A percentile compares a stretch with the other conserved stretches of the same genome.
These are phyloP conservation scores for Wickerhamomyces xylosicus DNA, from an alignment of 805 yeast genomes.

Conservation along the genomic window DNA sequence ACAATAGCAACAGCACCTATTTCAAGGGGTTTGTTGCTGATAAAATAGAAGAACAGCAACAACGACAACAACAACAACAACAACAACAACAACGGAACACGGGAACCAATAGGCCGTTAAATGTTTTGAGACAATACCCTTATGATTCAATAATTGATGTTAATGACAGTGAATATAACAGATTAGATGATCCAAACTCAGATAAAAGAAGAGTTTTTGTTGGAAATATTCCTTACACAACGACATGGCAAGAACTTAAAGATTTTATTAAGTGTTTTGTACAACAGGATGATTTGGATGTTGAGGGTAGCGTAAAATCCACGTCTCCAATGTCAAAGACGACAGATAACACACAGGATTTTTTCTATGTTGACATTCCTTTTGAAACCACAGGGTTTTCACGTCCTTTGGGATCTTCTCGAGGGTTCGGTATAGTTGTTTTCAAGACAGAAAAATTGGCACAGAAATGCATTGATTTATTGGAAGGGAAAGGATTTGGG, in stretches of 20 bases:
- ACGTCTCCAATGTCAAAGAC: too few species aligned
- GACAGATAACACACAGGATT: too few species aligned
- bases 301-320: too few species aligned
- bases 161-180: slow-evolving; percentile 1
- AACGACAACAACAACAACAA: too few species aligned
- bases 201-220: slow-evolving; percentile 37
- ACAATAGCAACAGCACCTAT: too few species aligned
- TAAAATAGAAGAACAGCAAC: too few species aligned
- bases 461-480: slow-evolving; percentile 33
- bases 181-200: not conserved
- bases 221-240: slow-evolving; percentile 44
- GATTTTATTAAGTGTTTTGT: slow-evolving; percentile 22
- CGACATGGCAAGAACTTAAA: slow-evolving; percentile 29
- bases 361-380: slow-evolving; percentile 28
- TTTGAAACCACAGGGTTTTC: slow-evolving; percentile 25
- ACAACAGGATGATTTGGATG: slow-evolving; percentile 8
- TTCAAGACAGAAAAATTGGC: slow-evolving; percentile 38
- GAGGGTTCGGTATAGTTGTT: slow-evolving; percentile 60
- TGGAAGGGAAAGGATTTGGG: slow-evolving; percentile 44
- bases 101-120: slow-evolving; percentile 12
- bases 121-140: slow-evolving; percentile 15
- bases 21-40: too few species aligned
- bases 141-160: slow-evolving; percentile 16
- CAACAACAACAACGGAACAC: too few species aligned
- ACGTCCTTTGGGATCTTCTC: slow-evolving; percentile 5